These are phyloP conservation scores for Aspergillus tanneri DNA, from an alignment of 2,329 filamentous ascomycete species.

Conservation along the genomic window DNA sequence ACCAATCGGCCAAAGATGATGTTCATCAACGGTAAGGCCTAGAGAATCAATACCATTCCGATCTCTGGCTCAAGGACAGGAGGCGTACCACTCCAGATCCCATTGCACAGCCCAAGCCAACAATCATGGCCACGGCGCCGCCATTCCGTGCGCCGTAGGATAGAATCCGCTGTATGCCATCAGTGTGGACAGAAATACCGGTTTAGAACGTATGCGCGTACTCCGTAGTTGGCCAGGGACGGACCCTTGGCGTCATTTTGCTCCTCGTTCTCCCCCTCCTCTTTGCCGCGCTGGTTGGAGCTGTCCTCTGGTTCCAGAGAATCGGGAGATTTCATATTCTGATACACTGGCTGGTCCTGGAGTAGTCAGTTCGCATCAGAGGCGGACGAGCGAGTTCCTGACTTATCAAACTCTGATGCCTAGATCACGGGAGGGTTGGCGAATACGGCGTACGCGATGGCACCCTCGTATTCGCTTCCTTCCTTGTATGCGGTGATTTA, in stretches of 20 bases:
- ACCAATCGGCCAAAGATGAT: slow-evolving; percentile 58
- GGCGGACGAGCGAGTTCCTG: too few relatives aligned
- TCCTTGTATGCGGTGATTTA: too few relatives aligned
- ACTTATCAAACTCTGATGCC: too few relatives aligned
- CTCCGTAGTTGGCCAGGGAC: background rate
- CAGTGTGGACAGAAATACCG: background rate
- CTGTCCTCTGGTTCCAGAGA: background rate
- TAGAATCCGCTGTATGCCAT: slow-evolving; percentile 14
- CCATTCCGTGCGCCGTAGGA: slow-evolving; percentile 18
- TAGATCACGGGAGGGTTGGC: too few relatives aligned
- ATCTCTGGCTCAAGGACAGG: slow-evolving; percentile 1
- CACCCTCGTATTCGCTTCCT: too few relatives aligned
- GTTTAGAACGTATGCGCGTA: background rate
- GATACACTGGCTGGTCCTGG: background rate
- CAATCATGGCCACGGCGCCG: slow-evolving; percentile 11
- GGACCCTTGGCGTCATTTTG: background rate
- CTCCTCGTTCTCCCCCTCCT: background rate
- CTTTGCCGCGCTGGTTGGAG: background rate
- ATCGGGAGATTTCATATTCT: background rate
- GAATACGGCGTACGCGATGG: too few relatives aligned
- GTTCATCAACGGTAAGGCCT: slow-evolving; percentile 54
- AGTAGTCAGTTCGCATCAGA: too few relatives aligned
- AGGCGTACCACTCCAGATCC: slow-evolving; percentile 27
- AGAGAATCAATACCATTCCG: background rate
- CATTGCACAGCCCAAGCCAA: slow-evolving; percentile 19